These are phyloP conservation scores for Fusarium verrucosum DNA, from an alignment of 2,329 filamentous ascomycete genomes.

Conservation along the genomic window DNA sequence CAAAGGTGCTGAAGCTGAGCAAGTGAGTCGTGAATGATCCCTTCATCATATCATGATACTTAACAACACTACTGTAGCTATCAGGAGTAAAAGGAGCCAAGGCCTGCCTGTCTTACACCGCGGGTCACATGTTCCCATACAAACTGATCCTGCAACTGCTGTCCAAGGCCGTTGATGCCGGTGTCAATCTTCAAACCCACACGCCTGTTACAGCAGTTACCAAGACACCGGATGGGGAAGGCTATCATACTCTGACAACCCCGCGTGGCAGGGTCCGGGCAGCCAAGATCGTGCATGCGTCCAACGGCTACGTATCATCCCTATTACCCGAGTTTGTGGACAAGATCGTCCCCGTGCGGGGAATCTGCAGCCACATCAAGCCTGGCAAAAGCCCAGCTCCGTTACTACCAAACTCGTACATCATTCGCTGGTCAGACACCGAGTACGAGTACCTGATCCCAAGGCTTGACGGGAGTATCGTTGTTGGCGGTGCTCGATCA, in stretches of 20 bases:
- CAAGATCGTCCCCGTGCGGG: background rate
- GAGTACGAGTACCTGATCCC: conserved; percentile 4
- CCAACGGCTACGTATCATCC: background rate
- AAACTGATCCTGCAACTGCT: background rate
- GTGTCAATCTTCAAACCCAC: background rate
- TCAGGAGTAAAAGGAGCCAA: background rate
- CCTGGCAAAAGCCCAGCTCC: background rate
- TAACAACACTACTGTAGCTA: background rate
- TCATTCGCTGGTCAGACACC: conserved; percentile 7
- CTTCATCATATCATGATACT: background rate
- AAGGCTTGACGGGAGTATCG: background rate
- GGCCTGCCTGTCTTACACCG: background rate
- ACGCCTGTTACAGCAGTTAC: background rate
- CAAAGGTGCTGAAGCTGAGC: background rate
- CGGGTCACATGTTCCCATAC: background rate
- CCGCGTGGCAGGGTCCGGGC: background rate
- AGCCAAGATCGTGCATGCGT: background rate
- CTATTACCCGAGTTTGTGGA: background rate
- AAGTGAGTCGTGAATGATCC: background rate
- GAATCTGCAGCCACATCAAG: conserved; percentile 3
- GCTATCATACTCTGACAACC: background rate
- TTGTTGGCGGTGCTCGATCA: background rate
- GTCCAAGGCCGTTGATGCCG: background rate
- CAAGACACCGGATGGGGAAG: rapidly evolving
- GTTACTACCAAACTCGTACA: background rate